These are phyloP conservation scores for Tilletiopsis washingtonensis DNA, from an alignment of 1,284 basidiomycete species.

Conservation along the genomic window DNA sequence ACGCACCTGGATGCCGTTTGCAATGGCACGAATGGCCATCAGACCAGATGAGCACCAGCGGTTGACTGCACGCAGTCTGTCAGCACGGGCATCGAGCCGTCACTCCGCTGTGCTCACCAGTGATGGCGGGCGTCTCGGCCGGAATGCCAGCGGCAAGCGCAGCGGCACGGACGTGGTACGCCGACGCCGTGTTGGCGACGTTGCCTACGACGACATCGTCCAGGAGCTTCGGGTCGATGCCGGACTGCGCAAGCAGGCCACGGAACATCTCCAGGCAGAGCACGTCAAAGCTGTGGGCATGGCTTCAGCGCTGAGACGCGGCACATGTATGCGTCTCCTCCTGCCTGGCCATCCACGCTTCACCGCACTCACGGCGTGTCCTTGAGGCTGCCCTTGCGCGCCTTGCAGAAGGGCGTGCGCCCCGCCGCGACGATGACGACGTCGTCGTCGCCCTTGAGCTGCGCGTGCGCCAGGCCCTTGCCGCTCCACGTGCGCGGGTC, in stretches of 20 bases:
- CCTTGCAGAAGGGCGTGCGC: slow-evolving; percentile 67
- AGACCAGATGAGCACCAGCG: slow-evolving; percentile 61
- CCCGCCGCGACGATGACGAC: slow-evolving; percentile 73
- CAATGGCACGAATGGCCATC: slow-evolving; percentile 71
- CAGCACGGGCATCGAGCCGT: neutral
- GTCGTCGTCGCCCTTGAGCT: slow-evolving; percentile 34
- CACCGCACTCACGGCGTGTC: slow-evolving; percentile 64
- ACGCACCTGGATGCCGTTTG: slow-evolving; percentile 73
- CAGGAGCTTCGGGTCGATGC: slow-evolving; percentile 62
- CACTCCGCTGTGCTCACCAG: slow-evolving; percentile 56
- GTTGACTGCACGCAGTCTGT: slow-evolving; percentile 53
- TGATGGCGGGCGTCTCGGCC: slow-evolving; percentile 64
- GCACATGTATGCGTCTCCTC: slow-evolving; percentile 36
- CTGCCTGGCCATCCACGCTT: slow-evolving; percentile 43
- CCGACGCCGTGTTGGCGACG: slow-evolving; percentile 27
- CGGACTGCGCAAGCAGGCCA: slow-evolving; percentile 59
- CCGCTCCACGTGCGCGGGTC: slow-evolving; percentile 37
- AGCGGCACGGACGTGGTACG: slow-evolving; percentile 52
- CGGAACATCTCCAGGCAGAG: slow-evolving; percentile 37
- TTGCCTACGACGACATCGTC: slow-evolving; percentile 67
- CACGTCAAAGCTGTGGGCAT: slow-evolving; percentile 14
- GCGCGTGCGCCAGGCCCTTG: slow-evolving; percentile 29
- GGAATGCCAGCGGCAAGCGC: slow-evolving; percentile 74
- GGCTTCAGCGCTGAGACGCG: too few relatives aligned
- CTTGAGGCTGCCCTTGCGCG: slow-evolving; percentile 70